Conservation (phyloP, 768 basidiomycete species). For the Russula compacta region DNA sequence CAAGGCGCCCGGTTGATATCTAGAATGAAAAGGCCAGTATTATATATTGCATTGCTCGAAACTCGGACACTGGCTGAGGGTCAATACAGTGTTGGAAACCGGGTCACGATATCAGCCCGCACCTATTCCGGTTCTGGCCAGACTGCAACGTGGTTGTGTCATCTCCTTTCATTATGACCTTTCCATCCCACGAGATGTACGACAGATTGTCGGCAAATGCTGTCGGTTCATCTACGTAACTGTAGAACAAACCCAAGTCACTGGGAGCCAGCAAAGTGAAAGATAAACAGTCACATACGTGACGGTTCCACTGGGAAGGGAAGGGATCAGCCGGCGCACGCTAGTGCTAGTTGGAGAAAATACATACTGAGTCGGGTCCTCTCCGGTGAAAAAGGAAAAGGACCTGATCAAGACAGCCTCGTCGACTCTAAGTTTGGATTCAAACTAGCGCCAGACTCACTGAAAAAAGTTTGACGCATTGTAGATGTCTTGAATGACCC, state of each 20-base stretch:
- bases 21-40: constrained; percentile 74
- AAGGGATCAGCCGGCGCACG: background rate
- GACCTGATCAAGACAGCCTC: constrained; percentile 3
- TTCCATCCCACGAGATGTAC: constrained; percentile 46
- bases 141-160: constrained; percentile 45
- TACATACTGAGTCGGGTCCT: constrained; percentile 18
- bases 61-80: constrained; percentile 58
- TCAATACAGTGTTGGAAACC: background rate
- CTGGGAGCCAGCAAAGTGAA: background rate
- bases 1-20: constrained; percentile 79
- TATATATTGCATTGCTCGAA: constrained; percentile 52
- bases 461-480: constrained; percentile 19
- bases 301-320: constrained; percentile 50
- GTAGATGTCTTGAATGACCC: constrained; percentile 19
- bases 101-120: background rate
- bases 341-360: background rate
- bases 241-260: constrained; percentile 24
- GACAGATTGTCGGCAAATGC: constrained; percentile 48
- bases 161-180: constrained; percentile 72
- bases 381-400: constrained; percentile 12
- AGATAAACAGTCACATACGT: constrained; percentile 37
- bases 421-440: background rate
- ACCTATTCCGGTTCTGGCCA: constrained; percentile 59
- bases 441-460: constrained; percentile 3
- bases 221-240: constrained; percentile 49